Conservation (phyloP, 2,329 filamentous ascomycete genomes). For the Neopestalotiopsis sp. region DNA sequence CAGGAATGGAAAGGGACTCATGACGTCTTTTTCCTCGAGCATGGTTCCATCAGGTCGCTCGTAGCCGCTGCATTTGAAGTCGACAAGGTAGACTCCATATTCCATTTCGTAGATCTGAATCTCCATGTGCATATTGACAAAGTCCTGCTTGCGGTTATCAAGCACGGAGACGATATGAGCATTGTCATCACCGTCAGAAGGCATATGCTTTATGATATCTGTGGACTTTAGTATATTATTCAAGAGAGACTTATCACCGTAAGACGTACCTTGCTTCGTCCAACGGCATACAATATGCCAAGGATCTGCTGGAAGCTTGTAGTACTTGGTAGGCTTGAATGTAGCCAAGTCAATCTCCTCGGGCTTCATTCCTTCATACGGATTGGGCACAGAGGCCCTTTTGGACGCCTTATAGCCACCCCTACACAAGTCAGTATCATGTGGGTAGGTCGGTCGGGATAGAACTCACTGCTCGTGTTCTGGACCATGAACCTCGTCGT, state of each 20-base stretch:
- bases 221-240: not conserved
- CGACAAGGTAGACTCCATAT: slow-evolving; percentile 89
- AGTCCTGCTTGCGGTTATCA: slow-evolving; percentile 60
- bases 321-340: slow-evolving; percentile 66
- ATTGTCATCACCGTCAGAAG: slow-evolving; percentile 44
- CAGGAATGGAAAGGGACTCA: slow-evolving; percentile 93
- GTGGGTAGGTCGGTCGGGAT: slow-evolving; percentile 25
- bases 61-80: slow-evolving; percentile 98
- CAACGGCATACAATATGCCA: slow-evolving; percentile 95
- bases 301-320: slow-evolving; percentile 88
- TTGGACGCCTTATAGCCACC: slow-evolving; percentile 28
- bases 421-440: slow-evolving; percentile 11
- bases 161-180: slow-evolving; percentile 47
- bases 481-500: slow-evolving; percentile 53
- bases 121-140: slow-evolving; percentile 91
- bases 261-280: slow-evolving; percentile 77
- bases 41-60: slow-evolving; percentile 78
- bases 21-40: slow-evolving; percentile 91
- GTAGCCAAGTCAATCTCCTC: slow-evolving; percentile 39
- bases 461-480: slow-evolving; percentile 48
- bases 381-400: slow-evolving; percentile 25
- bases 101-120: slow-evolving; percentile 98
- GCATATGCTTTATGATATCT: slow-evolving; percentile 32
- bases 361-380: slow-evolving; percentile 33
- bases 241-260: slow-evolving; percentile 31